These are phyloP conservation scores for Puccinia hordei DNA, from an alignment of 1,284 basidiomycete species.

Conservation along the genomic window DNA sequence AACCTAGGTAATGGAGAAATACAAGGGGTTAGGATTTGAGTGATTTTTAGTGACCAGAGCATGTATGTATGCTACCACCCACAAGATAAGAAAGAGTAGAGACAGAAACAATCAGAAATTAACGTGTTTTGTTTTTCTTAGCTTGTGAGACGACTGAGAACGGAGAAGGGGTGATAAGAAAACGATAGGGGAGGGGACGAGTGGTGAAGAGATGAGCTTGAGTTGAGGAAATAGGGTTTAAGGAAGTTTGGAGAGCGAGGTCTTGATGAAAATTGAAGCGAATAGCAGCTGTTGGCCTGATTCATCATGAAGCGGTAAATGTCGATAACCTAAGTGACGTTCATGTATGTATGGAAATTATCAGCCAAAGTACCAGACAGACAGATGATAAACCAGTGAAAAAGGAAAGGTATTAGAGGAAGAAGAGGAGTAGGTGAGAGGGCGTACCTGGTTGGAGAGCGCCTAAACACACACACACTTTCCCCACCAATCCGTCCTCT, in stretches of 20 bases:
- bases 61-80: no score
- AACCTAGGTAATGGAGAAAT: no score
- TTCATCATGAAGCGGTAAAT: conserved; percentile 79
- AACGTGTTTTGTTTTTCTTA: no score
- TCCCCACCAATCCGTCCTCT: conserved; percentile 35
- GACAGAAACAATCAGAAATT: no score
- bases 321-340: conserved; percentile 70
- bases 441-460: conserved; percentile 7
- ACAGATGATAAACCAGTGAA: not conserved
- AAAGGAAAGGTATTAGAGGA: not conserved
- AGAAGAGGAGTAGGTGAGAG: not conserved
- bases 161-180: no score
- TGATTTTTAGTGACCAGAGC: no score
- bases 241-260: not conserved
- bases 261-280: conserved; percentile 73
- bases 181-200: no score
- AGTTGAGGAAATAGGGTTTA: not conserved
- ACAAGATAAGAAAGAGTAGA: no score
- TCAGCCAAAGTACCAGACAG: not conserved
- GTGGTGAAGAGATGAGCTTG: not conserved
- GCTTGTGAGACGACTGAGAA: no score
- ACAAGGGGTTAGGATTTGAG: no score
- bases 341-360: conserved; percentile 1
- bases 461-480: conserved; percentile 31
- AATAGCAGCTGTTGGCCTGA: conserved; percentile 81